Evolutionary conservation across 1,139 yeast genomes (phyloP).

Genomic region (Scheffersomyces lignicola): DNA sequence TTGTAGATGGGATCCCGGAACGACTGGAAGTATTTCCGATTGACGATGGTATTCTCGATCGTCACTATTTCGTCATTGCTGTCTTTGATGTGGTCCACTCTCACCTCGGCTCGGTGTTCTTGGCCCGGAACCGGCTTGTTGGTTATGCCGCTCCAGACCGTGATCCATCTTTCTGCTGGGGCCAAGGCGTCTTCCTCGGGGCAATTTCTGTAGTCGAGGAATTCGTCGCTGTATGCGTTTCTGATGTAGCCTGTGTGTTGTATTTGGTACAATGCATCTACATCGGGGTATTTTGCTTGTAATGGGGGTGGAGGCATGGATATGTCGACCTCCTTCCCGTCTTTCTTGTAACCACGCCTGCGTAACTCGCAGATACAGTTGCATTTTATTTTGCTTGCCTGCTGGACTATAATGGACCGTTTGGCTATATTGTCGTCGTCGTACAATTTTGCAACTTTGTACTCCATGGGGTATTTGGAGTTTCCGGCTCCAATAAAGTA

Average conservation of each 20-base stretch:
- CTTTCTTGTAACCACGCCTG: conserved; percentile 5
- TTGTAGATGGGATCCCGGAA: conserved; percentile 33
- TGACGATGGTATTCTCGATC: conserved; percentile 11
- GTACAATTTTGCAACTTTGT: conserved; percentile 54
- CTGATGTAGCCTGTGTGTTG: conserved; percentile 41
- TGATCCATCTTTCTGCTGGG: conserved; percentile 44
- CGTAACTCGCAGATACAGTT: conserved; percentile 27
- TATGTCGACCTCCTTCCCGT: conserved; percentile 10
- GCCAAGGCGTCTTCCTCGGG: conserved; percentile 34
- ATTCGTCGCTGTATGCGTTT: conserved; percentile 42
- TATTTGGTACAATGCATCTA: conserved; percentile 26
- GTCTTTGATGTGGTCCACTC: conserved; percentile 13
- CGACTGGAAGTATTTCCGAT: conserved; percentile 19
- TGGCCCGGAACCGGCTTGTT: conserved; percentile 20
- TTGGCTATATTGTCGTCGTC: conserved; percentile 29
- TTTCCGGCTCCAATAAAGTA: conserved; percentile 50
- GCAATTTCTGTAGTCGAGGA: conserved; percentile 28
- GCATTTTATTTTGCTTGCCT: conserved; percentile 27
- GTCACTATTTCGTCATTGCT: conserved; percentile 12
- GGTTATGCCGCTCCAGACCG: conserved; percentile 39
- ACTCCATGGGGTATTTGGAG: conserved; percentile 49
- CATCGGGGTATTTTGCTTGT: conserved; percentile 29
- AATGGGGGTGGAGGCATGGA: conserved; percentile 21
- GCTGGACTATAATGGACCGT: conserved; percentile 29
- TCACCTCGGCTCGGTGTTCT: conserved; percentile 9